Evolutionary conservation across 192 early-diverging fungal species (phyloP).

Genomic region (Coemansia sp.): DNA sequence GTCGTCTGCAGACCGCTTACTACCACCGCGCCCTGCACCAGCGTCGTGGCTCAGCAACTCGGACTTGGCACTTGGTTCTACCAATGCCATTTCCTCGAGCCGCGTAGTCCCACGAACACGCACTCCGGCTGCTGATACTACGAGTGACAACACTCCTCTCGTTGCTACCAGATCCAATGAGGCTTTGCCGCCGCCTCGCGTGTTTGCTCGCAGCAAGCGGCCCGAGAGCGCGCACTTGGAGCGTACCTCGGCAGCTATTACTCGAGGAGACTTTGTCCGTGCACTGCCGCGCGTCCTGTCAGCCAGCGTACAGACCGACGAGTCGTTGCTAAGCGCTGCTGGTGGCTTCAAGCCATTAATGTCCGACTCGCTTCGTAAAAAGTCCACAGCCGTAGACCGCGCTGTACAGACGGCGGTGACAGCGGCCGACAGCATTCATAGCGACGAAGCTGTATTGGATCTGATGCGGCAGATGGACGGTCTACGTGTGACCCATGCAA

Average conservation of each 20-base stretch:
- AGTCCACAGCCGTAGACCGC: not conserved
- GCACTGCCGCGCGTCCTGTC: conserved; percentile 16
- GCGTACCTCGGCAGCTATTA: not conserved
- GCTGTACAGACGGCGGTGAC: conserved; percentile 28
- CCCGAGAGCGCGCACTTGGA: conserved; percentile 7
- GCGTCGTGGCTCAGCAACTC: conserved; percentile 15
- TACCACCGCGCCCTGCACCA: conserved; percentile 1
- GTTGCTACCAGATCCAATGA: not conserved
- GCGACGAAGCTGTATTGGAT: conserved; percentile 50
- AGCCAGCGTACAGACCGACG: conserved; percentile 38
- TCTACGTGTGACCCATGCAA: conserved; percentile 36
- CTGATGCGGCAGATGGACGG: conserved; percentile 52
- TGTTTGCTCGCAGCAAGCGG: conserved; percentile 11
- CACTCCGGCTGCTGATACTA: not conserved
- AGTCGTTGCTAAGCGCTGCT: not conserved
- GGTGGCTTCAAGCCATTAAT: not conserved
- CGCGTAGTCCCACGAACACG: conserved; percentile 29
- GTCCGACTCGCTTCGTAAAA: not conserved
- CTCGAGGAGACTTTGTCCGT: not conserved
- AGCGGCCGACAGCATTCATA: conserved; percentile 27
- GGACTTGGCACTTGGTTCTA: not conserved
- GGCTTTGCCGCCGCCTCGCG: conserved; percentile 3
- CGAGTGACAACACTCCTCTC: not conserved
- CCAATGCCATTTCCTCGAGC: conserved; percentile 4
- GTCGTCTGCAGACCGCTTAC: not conserved